Base-by-base conservation (phyloP, 306 rosid species). In the Quercus parvula region DNA sequence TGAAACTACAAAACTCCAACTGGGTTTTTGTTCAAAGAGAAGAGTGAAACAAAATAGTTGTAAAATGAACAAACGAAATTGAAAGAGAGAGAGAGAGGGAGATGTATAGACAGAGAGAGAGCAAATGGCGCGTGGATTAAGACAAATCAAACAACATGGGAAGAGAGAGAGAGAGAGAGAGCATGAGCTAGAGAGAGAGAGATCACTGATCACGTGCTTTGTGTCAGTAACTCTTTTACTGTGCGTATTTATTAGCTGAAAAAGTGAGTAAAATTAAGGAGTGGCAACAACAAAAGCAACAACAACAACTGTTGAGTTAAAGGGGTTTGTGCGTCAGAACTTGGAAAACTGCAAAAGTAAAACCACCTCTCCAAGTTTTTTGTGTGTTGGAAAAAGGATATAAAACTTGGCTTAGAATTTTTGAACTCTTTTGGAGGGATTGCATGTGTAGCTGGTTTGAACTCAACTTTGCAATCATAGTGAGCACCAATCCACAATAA, bases 171-270 rank as follows among this genome's bases (percentile, higher is more conserved):
- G 33, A 35, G 41, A 57, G 78, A 76, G 84, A 81, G 57, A 33
- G 31, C 77, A 61, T 51, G 71, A 59, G 87, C 56, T 38, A 14
- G 24, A 46, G 12, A 12, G 54, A 12, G 54, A 12, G 5, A 13
- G 54, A 82, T 83, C 97, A 88, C 97, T 93, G 57, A 82, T 83
- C 97, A 88, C 97, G 94, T 94, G 98, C 81, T 71, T 49, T 22
- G 77, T 87, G 91, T 91, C 97, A 87, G 94, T 6, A 67, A 62
- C 6, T 57, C 73, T 30, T 75, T 63, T 61, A 31, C 22, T 79
- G 49, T 49, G 54, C 51, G 24, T 12, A 67, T 28, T n/a, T n/a
- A 58, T 54, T 67, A 38, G 9, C 58, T 44, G 72, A 56, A 79
- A 85, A 84, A 85, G 81, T 38, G 46, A 41, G 12, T 2, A 41